Percentiles rank a stretch among this genome's conserved stretches.
Conservation (phyloP, 495 filamentous ascomycete genomes). For the Achaetomiella virescens region DNA sequence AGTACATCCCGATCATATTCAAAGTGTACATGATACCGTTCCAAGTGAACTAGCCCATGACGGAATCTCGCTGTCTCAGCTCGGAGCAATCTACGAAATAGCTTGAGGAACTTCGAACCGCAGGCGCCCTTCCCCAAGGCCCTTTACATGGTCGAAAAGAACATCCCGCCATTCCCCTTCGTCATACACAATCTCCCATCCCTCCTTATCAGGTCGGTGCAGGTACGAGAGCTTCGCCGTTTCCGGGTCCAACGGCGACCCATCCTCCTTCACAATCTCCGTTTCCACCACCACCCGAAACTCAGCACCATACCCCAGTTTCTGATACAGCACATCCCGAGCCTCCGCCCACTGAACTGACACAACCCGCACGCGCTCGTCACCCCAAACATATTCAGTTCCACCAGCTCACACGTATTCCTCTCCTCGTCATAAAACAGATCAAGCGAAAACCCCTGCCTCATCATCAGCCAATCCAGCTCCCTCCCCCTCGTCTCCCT, state of each 20-base stretch:
- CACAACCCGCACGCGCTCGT: conserved; percentile 25
- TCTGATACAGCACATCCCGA: conserved; percentile 17
- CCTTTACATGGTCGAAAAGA: not conserved
- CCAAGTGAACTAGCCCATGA: too few relatives aligned
- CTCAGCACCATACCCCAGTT: not conserved
- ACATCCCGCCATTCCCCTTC: not conserved
- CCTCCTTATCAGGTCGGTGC: not conserved
- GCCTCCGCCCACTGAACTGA: conserved; percentile 27
- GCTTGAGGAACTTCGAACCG: too few relatives aligned
- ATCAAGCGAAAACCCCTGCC: conserved; percentile 27
- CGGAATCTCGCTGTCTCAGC: too few relatives aligned
- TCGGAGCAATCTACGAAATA: too few relatives aligned
- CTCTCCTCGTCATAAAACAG: conserved; percentile 24
- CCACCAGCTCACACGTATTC: conserved; percentile 14
- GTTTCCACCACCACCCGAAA: conserved; percentile 9
- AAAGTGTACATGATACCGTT: too few relatives aligned
- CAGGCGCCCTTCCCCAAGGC: too few relatives aligned
- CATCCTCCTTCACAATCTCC: too few relatives aligned
- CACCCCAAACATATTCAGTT: conserved; percentile 26
- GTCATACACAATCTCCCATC: not conserved
- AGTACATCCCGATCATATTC: not conserved
- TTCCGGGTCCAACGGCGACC: too few relatives aligned
- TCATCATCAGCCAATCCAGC: conserved; percentile 12
- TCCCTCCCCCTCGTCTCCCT: not conserved
- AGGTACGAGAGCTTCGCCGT: too few relatives aligned